Evolutionary conservation across 2,329 filamentous ascomycete genomes (phyloP).

Genomic region (Apiospora saccharicola): DNA sequence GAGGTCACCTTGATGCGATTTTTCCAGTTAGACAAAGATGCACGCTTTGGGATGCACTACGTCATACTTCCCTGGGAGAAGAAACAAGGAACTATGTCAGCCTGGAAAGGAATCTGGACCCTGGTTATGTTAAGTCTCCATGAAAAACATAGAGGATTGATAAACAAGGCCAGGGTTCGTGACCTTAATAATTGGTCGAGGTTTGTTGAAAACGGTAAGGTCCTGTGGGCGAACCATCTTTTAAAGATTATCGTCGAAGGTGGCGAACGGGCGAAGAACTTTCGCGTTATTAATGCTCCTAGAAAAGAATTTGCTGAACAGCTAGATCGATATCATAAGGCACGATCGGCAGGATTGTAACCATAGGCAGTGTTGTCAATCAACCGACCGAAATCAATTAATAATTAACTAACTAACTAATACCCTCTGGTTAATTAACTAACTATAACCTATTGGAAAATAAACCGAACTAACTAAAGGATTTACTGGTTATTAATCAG

Average conservation of each 20-base stretch:
- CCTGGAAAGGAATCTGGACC: neutral
- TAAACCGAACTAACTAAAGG: no score
- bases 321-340: neutral
- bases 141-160: neutral
- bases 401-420: no score
- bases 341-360: no score
- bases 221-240: neutral
- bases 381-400: no score
- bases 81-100: neutral
- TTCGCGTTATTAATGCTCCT: neutral
- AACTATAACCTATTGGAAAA: no score
- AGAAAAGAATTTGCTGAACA: neutral
- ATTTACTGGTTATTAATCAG: no score
- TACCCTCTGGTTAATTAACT: no score
- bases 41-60: neutral
- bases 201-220: neutral
- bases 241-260: neutral
- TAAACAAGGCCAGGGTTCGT: neutral
- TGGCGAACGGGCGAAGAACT: neutral
- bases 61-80: neutral
- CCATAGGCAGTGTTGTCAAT: no score
- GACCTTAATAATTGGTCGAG: neutral
- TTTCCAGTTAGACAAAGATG: neutral
- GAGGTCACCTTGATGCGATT: neutral
- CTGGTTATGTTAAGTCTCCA: neutral